Conservation (phyloP, 2,329 filamentous ascomycete genomes). For the Colletotrichum sp. region DNA sequence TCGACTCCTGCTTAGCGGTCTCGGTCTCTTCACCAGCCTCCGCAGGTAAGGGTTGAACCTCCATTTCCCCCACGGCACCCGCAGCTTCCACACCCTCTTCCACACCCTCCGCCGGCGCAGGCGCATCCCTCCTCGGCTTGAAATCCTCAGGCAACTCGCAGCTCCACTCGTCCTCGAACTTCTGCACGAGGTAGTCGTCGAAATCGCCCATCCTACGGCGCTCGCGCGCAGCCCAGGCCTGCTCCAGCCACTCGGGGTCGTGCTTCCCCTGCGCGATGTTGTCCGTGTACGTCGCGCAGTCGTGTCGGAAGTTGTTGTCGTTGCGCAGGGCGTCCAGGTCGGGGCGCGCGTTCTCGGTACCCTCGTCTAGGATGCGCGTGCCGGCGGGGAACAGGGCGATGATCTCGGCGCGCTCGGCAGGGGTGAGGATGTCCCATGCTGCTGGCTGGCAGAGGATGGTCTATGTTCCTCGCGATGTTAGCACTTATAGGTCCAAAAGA, state of each 20-base stretch:
- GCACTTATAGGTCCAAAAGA: background rate
- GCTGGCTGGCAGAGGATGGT: constrained; percentile 39
- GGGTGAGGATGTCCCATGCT: constrained; percentile 41
- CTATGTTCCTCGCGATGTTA: constrained; percentile 24
- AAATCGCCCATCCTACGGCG: constrained; percentile 54
- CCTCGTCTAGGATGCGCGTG: constrained; percentile 38
- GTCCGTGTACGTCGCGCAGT: constrained; percentile 50
- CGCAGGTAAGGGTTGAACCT: background rate
- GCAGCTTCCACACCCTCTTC: background rate
- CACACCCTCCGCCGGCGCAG: background rate
- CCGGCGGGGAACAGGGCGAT: constrained; percentile 41
- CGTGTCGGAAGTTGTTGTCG: constrained; percentile 55
- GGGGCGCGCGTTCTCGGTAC: constrained; percentile 40
- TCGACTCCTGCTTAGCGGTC: background rate
- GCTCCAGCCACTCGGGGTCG: constrained; percentile 56
- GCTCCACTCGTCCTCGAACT: constrained; percentile 55
- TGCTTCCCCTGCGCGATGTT: constrained; percentile 53
- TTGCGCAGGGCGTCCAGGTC: constrained; percentile 47
- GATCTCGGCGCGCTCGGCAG: constrained; percentile 38
- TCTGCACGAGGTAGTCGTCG: constrained; percentile 47
- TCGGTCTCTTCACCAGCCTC: background rate
- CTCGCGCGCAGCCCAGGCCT: constrained; percentile 57
- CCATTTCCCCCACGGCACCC: background rate
- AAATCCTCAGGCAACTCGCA: constrained; percentile 38
- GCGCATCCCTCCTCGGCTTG: background rate